Evolutionary conservation across 768 basidiomycete species (phyloP), one percentile per base, ranked within the genome.

Genomic region (Tricholoma saponaceum): DNA sequence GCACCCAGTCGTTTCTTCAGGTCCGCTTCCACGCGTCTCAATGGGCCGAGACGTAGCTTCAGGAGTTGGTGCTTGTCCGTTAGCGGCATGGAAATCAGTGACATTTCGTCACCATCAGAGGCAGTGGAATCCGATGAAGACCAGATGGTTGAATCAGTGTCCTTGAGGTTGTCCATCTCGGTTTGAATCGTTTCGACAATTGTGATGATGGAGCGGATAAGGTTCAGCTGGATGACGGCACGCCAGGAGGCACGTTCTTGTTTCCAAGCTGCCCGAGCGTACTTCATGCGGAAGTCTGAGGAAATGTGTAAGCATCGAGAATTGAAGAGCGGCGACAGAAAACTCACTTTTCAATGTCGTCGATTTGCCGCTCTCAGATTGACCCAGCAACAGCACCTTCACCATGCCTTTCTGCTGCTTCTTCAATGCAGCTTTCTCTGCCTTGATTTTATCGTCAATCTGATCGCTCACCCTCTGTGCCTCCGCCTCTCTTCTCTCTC

Each of bases 221-320:
- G 82, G 69, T 92, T 92, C 56, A 92, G 84, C 59, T 90, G 89
- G 52, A 92, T 82, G 57, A 92, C 86, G 1, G 86, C 74, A 28
- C 85, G 79, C 90, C 90, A 92, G 9, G 85, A 85, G 1, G 76
- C 75, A 33, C 86, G 84, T 67, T 91, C 89, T 20, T 76, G 74
- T 37, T 73, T 72, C 85, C 86, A 90, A 32, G 79, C 79, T 8
- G 74, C 73, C 13, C 75, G 76, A 8, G 86, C 83, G 62, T 85
- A 89, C 56, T 78, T 79, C 72, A 89, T 78, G 46, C 86, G 85
- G 62, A 90, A 88, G 65, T 89, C 88, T 90, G 39, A 18, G 22
- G 26, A 43, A 30, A 28, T 28, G 39, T 28, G 39, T 33, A 20
- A 43, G 23, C 10, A 32, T 20, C n/a, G 16, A 33, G 37, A 43